Evolutionary conservation across 345 rosid genomes (phyloP).

Genomic region (Syzygium jambos): DNA sequence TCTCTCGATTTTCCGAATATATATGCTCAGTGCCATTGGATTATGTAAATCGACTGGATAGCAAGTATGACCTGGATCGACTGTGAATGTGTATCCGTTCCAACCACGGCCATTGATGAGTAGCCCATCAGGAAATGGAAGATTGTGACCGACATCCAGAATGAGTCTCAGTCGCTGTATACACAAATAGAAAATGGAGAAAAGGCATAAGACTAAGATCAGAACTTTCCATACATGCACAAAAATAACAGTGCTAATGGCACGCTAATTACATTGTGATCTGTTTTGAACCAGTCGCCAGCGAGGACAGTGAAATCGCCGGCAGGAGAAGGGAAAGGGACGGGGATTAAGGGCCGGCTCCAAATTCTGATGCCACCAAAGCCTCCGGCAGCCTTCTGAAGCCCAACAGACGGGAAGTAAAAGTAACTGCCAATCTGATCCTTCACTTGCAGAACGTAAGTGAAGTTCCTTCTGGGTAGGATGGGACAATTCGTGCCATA

Average conservation of each 20-base stretch:
- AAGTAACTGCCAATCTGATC: conserved; percentile 91
- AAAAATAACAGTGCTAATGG: not conserved
- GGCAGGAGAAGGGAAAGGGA: conserved; percentile 67
- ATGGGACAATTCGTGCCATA: conserved; percentile 87
- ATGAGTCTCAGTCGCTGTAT: conserved; percentile 21
- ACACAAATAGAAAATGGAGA: not conserved
- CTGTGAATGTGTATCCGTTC: conserved; percentile 60
- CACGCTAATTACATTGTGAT: conserved; percentile 46
- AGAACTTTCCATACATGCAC: not conserved
- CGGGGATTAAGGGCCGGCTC: conserved; percentile 81
- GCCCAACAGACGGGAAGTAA: conserved; percentile 77
- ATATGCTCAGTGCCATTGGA: not conserved
- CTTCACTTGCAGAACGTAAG: conserved; percentile 74
- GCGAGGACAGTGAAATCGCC: conserved; percentile 66
- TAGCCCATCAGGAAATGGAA: conserved; percentile 77
- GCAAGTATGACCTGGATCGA: conserved; percentile 47
- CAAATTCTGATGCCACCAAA: conserved; percentile 76
- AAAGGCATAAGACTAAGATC: not conserved
- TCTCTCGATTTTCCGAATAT: not conserved
- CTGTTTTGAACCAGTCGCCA: conserved; percentile 84
- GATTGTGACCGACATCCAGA: conserved; percentile 50
- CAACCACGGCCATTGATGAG: conserved; percentile 92
- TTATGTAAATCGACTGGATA: not conserved
- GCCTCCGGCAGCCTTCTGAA: conserved; percentile 96
- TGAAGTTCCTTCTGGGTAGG: conserved; percentile 73